A percentile compares a stretch with the other conserved stretches of the same genome.
Evolutionary conservation across 768 basidiomycete genomes (phyloP).

Genomic region (Rhizopogon vesiculosus): DNA sequence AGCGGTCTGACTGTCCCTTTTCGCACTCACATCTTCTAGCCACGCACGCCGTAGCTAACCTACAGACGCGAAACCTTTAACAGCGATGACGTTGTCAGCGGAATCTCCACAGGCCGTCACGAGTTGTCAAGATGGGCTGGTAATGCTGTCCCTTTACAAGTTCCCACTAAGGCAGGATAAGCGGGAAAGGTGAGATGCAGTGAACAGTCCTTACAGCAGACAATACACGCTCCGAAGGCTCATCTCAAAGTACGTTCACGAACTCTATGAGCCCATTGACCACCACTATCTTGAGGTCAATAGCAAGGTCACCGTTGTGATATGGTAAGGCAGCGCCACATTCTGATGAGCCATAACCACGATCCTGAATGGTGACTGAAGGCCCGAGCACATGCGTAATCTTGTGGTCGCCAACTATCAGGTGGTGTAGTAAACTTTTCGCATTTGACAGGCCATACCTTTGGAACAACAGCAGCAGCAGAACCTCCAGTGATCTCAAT

Average conservation of each 20-base stretch:
- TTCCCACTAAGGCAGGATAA: neutral
- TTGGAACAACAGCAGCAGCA: slow-evolving; percentile 1
- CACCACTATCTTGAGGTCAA: neutral
- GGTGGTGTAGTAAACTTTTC: neutral
- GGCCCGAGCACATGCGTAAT: slow-evolving; percentile 3
- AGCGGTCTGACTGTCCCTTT: too few relatives aligned
- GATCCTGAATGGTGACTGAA: neutral
- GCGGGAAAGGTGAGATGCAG: neutral
- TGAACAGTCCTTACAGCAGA: neutral
- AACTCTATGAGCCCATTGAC: slow-evolving; percentile 4
- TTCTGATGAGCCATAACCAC: slow-evolving; percentile 2
- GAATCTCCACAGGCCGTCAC: slow-evolving; percentile 9
- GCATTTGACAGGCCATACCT: neutral
- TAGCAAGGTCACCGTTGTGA: neutral
- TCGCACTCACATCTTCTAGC: too few relatives aligned
- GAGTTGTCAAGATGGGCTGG: slow-evolving; percentile 6
- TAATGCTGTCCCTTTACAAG: slow-evolving; percentile 1
- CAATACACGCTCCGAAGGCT: neutral
- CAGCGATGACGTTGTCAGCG: slow-evolving; percentile 2
- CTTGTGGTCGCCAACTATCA: neutral
- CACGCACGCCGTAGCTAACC: too few relatives aligned
- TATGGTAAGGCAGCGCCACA: neutral
- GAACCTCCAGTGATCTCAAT: slow-evolving; percentile 5
- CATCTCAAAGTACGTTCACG: neutral
- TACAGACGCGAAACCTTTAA: slow-evolving; percentile 8